Evolutionary conservation across 306 rosid genomes (phyloP), one percentile per base, ranked within the genome.

Genomic region (Rosa chinensis): DNA sequence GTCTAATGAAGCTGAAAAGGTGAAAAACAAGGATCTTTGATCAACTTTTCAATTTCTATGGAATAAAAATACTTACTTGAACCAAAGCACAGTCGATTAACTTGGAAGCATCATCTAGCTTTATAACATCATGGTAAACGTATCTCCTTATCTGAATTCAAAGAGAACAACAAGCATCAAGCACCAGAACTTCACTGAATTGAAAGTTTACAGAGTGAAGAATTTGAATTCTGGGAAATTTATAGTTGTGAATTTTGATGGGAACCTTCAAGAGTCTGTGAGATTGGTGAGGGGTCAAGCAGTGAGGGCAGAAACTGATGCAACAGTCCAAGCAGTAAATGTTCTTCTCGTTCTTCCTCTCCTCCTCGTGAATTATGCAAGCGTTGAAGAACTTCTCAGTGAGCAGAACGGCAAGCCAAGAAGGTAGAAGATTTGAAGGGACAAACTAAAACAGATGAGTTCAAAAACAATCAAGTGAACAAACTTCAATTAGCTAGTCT

Each of bases 351-450:
- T 96, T 96, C 87, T 96, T 96, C 84, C 82, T 96, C 0, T 89
- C 88, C 35, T 87, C 94, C 80, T 90, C 94, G 49, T 96, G 99
- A 86, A 90, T 79, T 84, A 93, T 63, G 78, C 99, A 96, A 13
- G 98, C 98, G 85, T 91, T 96, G 87, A 88, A 96, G 91, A 96
- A 96, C 76, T 96, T 96, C 87, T 93, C 98, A 0, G 75, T 66
- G 20, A 93, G 91, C 4, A 96, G 92, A 0, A 82, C 84, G 69
- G 90, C 89, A 1, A 96, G 94, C 99, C 99, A 96, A 28, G 85
- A 79, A 0, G 99, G 99, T 28, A 90, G 82, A 10, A 84, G 49
- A 55, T 89, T 23, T 44, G 88, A 64, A 74, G 77, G 40, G 59
- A 44, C 72, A 53, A 82, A 68, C 97, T 91, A 77, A 18, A 70